Base-by-base conservation (phyloP, 257 asterid genomes). In the Vinca minor region DNA sequence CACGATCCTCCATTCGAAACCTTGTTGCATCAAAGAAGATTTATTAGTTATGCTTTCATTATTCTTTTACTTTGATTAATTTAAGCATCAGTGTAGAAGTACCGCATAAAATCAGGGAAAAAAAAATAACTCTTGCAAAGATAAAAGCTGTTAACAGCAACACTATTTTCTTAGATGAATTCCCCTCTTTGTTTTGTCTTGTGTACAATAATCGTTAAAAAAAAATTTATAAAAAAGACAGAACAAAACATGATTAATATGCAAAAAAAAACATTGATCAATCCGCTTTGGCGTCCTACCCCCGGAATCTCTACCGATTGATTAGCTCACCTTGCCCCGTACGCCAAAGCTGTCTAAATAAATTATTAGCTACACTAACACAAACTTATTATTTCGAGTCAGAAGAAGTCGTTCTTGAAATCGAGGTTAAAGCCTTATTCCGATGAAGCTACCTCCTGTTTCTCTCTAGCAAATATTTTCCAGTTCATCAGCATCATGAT, bases 121-220 rank as follows among this genome's bases (percentile, higher is more conserved):
- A n/a, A n/a, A n/a, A n/a, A n/a, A 7, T 5, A n/a, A 13, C 54
- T 61, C 38, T 61, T 11, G 36, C 36, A n/a, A 8, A 28, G 56
- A 56, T 38, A 38, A 7, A 34, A 77, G 82, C 81, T 82, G 85
- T 79, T 78, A 71, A 72, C 79, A 67, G 41, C 75, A 64, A 52
- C 34, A 45, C 54, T 34, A 3, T 38, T 3, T 44, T 44, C 32
- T 17, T 53, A 14, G 21, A 28, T 28, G 11, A 53, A 26, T 41
- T 47, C 46, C 62, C 39, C 74, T 72, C 75, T 69, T 34, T 34
- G 38, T 34, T 34, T 65, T 69, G 74, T 77, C 70, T 64, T 67
- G 14, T 68, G 56, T 57, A 34, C 8, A 42, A 13, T 32, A 5
- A 8, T 59, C 25, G 13, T 12, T 26, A 36, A 0, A 65, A 12